Evolutionary conservation across 345 rosid species (phyloP).

Genomic region (Eucalyptus marginata): DNA sequence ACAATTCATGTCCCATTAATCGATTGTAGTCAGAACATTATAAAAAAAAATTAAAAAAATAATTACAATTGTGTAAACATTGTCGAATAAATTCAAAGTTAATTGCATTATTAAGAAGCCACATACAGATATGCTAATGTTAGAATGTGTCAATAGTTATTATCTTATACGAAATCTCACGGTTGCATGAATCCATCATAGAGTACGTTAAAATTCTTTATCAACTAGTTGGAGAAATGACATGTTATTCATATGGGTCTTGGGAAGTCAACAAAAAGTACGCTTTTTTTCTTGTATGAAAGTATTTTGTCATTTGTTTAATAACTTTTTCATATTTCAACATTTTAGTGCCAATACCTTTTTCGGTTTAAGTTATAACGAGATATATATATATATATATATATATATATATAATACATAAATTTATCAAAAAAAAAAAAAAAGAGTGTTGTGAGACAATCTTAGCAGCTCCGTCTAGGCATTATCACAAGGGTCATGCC

Average conservation of each 20-base stretch:
- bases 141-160: not conserved
- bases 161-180: not conserved
- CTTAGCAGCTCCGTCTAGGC: not conserved
- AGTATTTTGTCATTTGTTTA: not conserved
- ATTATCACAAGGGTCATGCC: not conserved
- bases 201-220: not conserved
- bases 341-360: not conserved
- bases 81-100: not conserved
- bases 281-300: too few species aligned
- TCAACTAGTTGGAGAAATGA: not conserved
- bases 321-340: not conserved
- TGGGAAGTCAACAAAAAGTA: not conserved
- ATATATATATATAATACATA: too few species aligned
- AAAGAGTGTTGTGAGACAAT: rapidly evolving
- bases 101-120: not conserved
- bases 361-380: too few species aligned
- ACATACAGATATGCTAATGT: not conserved
- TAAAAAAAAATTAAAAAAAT: too few species aligned
- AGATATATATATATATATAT: too few species aligned
- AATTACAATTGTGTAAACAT: not conserved
- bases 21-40: too few species aligned
- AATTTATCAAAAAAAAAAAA: too few species aligned
- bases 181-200: not conserved
- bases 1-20: too few species aligned
- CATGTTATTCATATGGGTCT: not conserved